Conservation (phyloP, 306 rosid species). For the Pterocarpus macrocarpus region DNA sequence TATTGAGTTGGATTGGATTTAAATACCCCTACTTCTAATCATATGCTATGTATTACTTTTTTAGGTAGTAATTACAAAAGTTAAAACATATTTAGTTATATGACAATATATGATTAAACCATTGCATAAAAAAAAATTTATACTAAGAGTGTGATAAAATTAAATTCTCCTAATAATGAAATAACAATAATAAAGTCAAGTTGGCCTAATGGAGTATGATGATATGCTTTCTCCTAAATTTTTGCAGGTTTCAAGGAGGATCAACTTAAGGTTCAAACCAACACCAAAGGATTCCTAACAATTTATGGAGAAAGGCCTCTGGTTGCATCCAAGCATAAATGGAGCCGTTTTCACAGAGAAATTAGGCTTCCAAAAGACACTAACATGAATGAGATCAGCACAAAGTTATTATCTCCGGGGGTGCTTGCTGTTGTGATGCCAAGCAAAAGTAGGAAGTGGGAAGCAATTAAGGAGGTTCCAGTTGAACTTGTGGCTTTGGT, state of each 20-base stretch:
- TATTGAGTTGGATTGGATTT: no score
- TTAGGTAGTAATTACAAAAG: no score
- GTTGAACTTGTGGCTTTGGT: no score
- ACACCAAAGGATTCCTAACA: constrained; percentile 35
- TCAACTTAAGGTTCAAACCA: constrained; percentile 55
- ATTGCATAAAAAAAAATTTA: no score
- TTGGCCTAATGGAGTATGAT: not conserved
- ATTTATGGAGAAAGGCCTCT: constrained; percentile 60
- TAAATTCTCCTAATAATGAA: no score
- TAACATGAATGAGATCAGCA: constrained; percentile 40
- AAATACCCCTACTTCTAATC: no score
- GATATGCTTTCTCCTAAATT: not conserved
- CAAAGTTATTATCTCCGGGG: constrained; percentile 55
- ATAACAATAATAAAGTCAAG: no score
- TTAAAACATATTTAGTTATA: no score
- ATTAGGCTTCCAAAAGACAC: constrained; percentile 50
- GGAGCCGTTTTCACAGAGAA: constrained; percentile 71
- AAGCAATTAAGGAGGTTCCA: no score
- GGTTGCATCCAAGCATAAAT: constrained; percentile 36
- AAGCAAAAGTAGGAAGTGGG: not conserved
- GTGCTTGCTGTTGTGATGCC: constrained; percentile 57
- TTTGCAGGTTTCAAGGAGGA: constrained; percentile 66
- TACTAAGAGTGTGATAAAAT: no score
- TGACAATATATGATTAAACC: no score
- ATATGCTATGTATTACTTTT: no score